A percentile compares a stretch with the other conserved stretches of the same genome.
These are phyloP conservation scores for Candida sonorensis DNA, from an alignment of 805 yeast genomes.

Conservation along the genomic window DNA sequence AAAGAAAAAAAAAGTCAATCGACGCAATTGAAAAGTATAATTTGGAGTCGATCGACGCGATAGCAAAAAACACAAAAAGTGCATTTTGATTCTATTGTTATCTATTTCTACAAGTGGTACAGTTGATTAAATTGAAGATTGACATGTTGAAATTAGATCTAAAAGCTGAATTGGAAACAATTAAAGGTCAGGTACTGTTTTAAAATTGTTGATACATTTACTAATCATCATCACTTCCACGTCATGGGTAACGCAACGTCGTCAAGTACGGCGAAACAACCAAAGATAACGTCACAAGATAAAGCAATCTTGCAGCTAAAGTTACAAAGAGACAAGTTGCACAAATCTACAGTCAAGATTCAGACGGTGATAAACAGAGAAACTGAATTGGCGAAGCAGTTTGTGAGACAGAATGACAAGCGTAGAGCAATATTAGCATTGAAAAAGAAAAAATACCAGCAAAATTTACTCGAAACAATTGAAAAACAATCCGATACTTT, in stretches of 20 bases:
- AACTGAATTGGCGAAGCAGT: slow-evolving; percentile 48
- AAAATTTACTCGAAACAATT: slow-evolving; percentile 60
- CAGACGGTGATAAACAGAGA: slow-evolving; percentile 55
- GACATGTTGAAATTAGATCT: too few species aligned
- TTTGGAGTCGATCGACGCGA: not conserved
- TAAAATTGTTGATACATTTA: too few species aligned
- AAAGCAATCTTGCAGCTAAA: slow-evolving; percentile 81
- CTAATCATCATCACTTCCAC: too few species aligned
- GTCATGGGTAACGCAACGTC: slow-evolving; percentile 28
- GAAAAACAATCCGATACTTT: slow-evolving; percentile 72
- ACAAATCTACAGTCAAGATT: slow-evolving; percentile 62
- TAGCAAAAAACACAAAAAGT: too few species aligned
- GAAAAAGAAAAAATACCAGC: slow-evolving; percentile 76
- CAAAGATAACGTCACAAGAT: slow-evolving; percentile 76
- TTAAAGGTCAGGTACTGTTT: too few species aligned
- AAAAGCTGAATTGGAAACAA: too few species aligned
- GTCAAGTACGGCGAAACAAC: slow-evolving; percentile 37
- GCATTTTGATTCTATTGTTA: too few species aligned
- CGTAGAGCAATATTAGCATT: slow-evolving; percentile 62
- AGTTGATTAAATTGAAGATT: too few species aligned
- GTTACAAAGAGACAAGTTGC: slow-evolving; percentile 78
- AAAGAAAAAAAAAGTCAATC: slow-evolving; percentile 1
- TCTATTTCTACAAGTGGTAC: too few species aligned
- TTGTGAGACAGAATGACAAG: slow-evolving; percentile 46
- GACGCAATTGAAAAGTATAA: not conserved